phyloP scores from a whole-genome alignment of 257 asterid genomes.

The Mitragyna speciosa region DNA sequence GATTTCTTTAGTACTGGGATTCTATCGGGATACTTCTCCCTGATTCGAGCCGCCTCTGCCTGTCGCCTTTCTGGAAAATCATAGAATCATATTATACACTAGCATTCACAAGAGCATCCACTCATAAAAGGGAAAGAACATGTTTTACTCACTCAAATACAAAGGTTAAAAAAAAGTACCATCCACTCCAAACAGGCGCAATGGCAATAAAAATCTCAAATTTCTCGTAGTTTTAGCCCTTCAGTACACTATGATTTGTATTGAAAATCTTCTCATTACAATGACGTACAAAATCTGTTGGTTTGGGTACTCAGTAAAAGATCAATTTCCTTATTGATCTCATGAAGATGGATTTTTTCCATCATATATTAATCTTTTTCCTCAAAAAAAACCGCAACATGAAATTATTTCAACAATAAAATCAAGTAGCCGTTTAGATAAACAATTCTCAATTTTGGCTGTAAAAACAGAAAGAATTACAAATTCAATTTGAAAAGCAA shows the following conservation, averaged over 20 bases:
- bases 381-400: too few relatives aligned
- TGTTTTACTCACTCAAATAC: not conserved
- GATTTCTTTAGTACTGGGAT: constrained; percentile 59
- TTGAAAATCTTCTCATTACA: too few relatives aligned
- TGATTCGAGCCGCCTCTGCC: constrained; percentile 91
- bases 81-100: not conserved
- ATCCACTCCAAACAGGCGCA: not conserved
- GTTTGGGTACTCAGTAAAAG: too few relatives aligned
- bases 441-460: not conserved
- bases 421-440: not conserved
- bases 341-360: too few relatives aligned
- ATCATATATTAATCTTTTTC: too few relatives aligned
- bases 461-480: not conserved
- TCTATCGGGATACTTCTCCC: constrained; percentile 98
- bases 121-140: not conserved
- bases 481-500: not conserved
- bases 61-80: constrained; percentile 78
- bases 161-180: not conserved
- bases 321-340: too few relatives aligned
- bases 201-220: not conserved
- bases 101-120: not conserved
- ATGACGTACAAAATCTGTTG: too few relatives aligned
- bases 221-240: not conserved
- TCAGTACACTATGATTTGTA: too few relatives aligned
- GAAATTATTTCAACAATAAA: not conserved